Evolutionary conservation across 805 yeast species (phyloP).

Genomic region (Sugiyamaella chiloensis): DNA sequence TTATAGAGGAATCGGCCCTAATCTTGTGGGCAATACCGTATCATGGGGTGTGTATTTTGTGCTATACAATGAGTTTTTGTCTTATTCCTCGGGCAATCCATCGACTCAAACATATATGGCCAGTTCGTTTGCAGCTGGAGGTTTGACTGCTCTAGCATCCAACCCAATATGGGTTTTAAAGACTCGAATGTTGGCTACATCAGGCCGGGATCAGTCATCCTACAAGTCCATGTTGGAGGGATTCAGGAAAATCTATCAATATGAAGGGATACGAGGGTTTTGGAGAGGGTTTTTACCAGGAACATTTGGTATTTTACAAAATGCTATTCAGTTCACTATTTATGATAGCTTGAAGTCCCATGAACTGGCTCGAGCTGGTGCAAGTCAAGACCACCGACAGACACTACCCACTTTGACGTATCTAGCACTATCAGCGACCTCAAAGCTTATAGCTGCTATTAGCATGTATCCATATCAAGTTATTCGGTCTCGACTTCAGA

Average conservation of each 20-base stretch:
- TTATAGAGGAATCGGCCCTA: conserved; percentile 79
- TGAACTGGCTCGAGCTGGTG: background rate
- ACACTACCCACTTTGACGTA: conserved; percentile 49
- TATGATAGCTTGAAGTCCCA: conserved; percentile 69
- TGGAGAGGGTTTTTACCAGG: conserved; percentile 77
- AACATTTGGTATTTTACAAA: conserved; percentile 80
- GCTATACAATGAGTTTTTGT: conserved; percentile 54
- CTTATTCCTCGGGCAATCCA: conserved; percentile 16
- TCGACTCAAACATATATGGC: conserved; percentile 37
- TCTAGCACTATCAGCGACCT: conserved; percentile 59
- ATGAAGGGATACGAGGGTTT: conserved; percentile 60
- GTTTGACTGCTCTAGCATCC: conserved; percentile 69
- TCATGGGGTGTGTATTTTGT: conserved; percentile 91
- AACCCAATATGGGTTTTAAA: conserved; percentile 96
- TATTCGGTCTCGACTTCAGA: conserved; percentile 71
- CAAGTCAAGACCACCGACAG: conserved; percentile 12
- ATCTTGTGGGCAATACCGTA: conserved; percentile 73
- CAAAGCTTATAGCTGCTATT: conserved; percentile 67
- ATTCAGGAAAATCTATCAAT: conserved; percentile 40
- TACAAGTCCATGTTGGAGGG: conserved; percentile 62
- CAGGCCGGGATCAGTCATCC: conserved; percentile 41
- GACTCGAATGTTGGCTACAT: conserved; percentile 74
- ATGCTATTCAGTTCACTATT: conserved; percentile 80
- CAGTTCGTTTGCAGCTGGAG: conserved; percentile 69
- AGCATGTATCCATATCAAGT: conserved; percentile 83